phyloP scores from a whole-genome alignment of 2,329 filamentous ascomycete genomes.

The Orbilia blumenaviensis region DNA sequence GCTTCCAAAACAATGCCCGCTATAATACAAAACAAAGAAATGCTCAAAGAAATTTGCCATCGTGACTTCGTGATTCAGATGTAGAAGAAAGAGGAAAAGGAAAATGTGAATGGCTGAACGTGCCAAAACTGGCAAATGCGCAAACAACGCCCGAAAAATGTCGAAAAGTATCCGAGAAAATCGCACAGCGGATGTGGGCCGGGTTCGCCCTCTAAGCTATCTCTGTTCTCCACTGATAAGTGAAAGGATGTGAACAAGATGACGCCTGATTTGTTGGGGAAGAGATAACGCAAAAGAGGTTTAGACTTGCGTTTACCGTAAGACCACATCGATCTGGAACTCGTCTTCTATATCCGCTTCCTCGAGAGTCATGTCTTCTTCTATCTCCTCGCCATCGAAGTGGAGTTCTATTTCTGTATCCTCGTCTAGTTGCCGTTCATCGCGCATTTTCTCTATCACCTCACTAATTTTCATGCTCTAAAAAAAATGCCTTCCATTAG shows the following conservation, averaged over 20 bases:
- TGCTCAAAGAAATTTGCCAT: constrained; percentile 27
- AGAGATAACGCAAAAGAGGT: constrained; percentile 10
- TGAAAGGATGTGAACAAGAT: not conserved
- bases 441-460: constrained; percentile 26
- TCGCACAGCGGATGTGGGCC: constrained; percentile 36
- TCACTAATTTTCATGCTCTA: constrained; percentile 46
- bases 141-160: constrained; percentile 37
- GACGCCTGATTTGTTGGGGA: constrained; percentile 25
- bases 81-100: not conserved
- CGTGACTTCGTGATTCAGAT: constrained; percentile 29
- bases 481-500: not conserved
- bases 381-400: constrained; percentile 57
- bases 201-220: not conserved
- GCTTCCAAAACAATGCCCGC: not conserved
- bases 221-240: not conserved
- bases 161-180: constrained; percentile 51
- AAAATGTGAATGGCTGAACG: constrained; percentile 1
- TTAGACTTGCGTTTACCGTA: constrained; percentile 5
- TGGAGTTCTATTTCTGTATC: constrained; percentile 40
- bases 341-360: constrained; percentile 89
- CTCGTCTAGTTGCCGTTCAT: constrained; percentile 32
- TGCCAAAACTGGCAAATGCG: not conserved
- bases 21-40: constrained; percentile 13
- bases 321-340: constrained; percentile 70
- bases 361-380: constrained; percentile 92